These are phyloP conservation scores for Clarireedia hainanense DNA, from an alignment of 2,329 filamentous ascomycete species.

Conservation along the genomic window DNA sequence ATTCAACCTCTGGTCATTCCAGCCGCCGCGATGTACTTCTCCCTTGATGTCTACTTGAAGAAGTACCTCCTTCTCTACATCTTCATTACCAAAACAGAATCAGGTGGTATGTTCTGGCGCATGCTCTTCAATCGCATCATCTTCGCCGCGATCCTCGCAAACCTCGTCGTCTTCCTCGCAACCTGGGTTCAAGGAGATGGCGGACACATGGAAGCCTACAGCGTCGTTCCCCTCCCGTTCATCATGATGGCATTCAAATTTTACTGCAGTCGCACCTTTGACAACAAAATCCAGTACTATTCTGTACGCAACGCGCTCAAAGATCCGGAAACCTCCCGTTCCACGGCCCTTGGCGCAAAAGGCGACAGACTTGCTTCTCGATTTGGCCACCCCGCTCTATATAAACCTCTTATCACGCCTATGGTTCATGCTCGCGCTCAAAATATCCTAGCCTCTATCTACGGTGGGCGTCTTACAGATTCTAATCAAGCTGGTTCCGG, in stretches of 20 bases:
- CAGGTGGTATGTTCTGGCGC: conserved; percentile 87
- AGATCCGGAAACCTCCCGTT: conserved; percentile 36
- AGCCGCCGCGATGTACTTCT: conserved; percentile 83
- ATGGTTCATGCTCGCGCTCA: conserved; percentile 93
- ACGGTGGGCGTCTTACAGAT: conserved; percentile 70
- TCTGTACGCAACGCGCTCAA: conserved; percentile 51
- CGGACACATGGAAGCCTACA: conserved; percentile 52
- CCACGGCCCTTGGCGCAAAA: conserved; percentile 45
- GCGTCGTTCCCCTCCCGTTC: conserved; percentile 67
- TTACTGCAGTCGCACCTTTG: conserved; percentile 70
- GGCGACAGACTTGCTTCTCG: conserved; percentile 65
- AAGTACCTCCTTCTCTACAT: conserved; percentile 94
- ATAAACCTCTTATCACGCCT: conserved; percentile 81
- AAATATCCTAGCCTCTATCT: conserved; percentile 77
- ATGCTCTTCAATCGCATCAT: conserved; percentile 88
- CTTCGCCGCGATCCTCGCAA: conserved; percentile 71
- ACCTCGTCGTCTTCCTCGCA: conserved; percentile 69
- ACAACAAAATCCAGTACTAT: conserved; percentile 74
- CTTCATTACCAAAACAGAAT: conserved; percentile 94
- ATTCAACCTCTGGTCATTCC: conserved; percentile 83
- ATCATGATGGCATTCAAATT: conserved; percentile 78
- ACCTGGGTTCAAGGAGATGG: conserved; percentile 62
- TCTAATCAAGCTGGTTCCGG: conserved; percentile 51
- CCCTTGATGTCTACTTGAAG: conserved; percentile 80
- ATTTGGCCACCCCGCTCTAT: conserved; percentile 87